A percentile compares a stretch with the other conserved stretches of the same genome.
These are phyloP conservation scores for Chlamydomonas eustigma DNA, from an alignment of 139 green algal species.

Conservation along the genomic window DNA sequence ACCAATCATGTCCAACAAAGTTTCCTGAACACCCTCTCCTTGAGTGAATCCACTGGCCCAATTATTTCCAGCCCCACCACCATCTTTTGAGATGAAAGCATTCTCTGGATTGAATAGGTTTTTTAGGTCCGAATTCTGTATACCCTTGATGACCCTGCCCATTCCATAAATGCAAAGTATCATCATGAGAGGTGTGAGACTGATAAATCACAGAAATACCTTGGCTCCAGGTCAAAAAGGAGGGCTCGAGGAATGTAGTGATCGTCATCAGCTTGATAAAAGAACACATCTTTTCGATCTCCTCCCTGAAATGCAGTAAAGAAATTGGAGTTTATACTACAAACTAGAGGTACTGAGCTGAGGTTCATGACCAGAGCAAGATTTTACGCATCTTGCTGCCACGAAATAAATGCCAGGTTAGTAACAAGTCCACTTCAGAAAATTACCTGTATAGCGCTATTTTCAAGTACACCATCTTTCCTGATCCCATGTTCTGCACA, in stretches of 20 bases:
- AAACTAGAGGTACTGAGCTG: neutral
- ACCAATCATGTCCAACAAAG: conserved; percentile 98
- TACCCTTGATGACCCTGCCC: conserved; percentile 94
- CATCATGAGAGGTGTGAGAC: neutral
- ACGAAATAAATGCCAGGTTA: neutral
- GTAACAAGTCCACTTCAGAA: neutral
- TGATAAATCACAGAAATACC: conserved; percentile 10
- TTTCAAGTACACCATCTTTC: conserved; percentile 92
- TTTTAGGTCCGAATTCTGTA: conserved; percentile 89
- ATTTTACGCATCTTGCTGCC: neutral
- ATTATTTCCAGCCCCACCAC: conserved; percentile 98
- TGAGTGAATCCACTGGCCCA: conserved; percentile 95
- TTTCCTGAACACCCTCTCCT: conserved; percentile 85
- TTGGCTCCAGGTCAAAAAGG: conserved; percentile 94
- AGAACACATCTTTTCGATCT: conserved; percentile 99
- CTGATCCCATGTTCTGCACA: conserved; percentile 96
- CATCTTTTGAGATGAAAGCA: conserved; percentile 88
- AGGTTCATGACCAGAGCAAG: neutral
- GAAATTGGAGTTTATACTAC: neutral
- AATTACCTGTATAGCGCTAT: conserved; percentile 72
- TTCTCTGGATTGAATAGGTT: conserved; percentile 99
- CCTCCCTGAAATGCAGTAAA: conserved; percentile 39
- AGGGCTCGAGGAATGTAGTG: conserved; percentile 95
- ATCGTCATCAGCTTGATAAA: conserved; percentile 99
- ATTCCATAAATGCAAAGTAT: no score